Conservation (phyloP, 352 stramenopile species). For the Phytopythium kandeliae region DNA sequence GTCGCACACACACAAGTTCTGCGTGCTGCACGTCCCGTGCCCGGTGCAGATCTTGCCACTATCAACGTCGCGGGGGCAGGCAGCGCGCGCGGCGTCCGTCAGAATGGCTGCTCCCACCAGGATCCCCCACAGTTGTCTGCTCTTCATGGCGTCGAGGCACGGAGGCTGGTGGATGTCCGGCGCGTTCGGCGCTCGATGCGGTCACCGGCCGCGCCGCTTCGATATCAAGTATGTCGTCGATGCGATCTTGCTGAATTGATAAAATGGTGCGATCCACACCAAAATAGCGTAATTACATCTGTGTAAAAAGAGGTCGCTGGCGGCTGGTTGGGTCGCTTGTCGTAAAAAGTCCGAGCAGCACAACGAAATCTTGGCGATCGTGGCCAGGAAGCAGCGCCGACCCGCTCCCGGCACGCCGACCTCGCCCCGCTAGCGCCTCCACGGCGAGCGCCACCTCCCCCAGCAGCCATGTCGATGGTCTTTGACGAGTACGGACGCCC, state of each 20-base stretch:
- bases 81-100: conserved; percentile 1
- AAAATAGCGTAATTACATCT: conserved; percentile 6
- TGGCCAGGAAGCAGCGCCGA: conserved; percentile 10
- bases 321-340: too few species aligned
- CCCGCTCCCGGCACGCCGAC: background rate
- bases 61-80: conserved; percentile 36
- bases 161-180: background rate
- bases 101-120: background rate
- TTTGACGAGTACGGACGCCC: conserved; percentile 99
- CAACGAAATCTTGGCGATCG: conserved; percentile 10
- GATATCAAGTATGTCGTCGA: background rate
- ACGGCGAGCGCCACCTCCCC: too few species aligned
- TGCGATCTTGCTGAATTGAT: background rate
- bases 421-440: too few species aligned
- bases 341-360: conserved; percentile 7
- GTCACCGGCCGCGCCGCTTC: background rate
- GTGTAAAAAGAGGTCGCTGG: too few species aligned
- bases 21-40: conserved; percentile 35
- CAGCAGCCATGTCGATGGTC: conserved; percentile 84
- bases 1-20: conserved; percentile 54
- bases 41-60: conserved; percentile 59
- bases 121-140: background rate
- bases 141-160: background rate
- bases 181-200: background rate
- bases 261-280: background rate